phyloP scores from a whole-genome alignment of 192 early-diverging fungal species.

The Gaertneriomyces semiglobifer region DNA sequence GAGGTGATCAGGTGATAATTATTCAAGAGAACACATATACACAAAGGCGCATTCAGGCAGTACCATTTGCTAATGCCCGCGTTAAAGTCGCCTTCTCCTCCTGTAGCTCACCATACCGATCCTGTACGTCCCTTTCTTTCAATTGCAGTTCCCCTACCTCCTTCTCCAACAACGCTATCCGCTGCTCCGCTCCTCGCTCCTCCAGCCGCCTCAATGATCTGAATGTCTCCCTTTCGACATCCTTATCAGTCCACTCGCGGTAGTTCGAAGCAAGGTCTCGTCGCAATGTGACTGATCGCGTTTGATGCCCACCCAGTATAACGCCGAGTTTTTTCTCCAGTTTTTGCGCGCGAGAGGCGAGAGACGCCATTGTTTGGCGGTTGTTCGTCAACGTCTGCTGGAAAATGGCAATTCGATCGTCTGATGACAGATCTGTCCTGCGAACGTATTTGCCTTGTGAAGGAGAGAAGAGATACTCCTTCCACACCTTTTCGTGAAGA shows the following conservation, averaged over 20 bases:
- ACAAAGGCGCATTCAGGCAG: too few species aligned
- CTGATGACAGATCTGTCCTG: neutral
- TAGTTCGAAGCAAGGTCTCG: slow-evolving; percentile 45
- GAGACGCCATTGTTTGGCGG: neutral
- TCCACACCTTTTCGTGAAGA: neutral
- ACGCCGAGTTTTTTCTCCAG: slow-evolving; percentile 79
- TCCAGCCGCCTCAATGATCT: slow-evolving; percentile 25
- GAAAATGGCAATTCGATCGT: neutral
- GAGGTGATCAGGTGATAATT: too few species aligned
- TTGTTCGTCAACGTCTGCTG: neutral
- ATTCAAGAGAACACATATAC: too few species aligned
- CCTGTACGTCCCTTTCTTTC: slow-evolving; percentile 63
- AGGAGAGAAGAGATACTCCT: neutral
- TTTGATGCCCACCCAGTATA: slow-evolving; percentile 79
- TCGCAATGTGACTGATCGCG: slow-evolving; percentile 59
- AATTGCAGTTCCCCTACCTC: slow-evolving; percentile 49
- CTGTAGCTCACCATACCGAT: slow-evolving; percentile 57
- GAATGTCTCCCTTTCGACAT: slow-evolving; percentile 31
- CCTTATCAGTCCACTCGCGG: slow-evolving; percentile 23
- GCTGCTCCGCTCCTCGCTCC: slow-evolving; percentile 35
- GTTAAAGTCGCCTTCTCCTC: slow-evolving; percentile 43
- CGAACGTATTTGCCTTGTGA: slow-evolving; percentile 2
- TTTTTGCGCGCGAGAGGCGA: slow-evolving; percentile 71
- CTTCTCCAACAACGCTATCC: slow-evolving; percentile 54
- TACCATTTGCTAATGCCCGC: too few species aligned